phyloP scores from a whole-genome alignment of 1,139 yeast genomes.

The Yamadazyma sp. region DNA sequence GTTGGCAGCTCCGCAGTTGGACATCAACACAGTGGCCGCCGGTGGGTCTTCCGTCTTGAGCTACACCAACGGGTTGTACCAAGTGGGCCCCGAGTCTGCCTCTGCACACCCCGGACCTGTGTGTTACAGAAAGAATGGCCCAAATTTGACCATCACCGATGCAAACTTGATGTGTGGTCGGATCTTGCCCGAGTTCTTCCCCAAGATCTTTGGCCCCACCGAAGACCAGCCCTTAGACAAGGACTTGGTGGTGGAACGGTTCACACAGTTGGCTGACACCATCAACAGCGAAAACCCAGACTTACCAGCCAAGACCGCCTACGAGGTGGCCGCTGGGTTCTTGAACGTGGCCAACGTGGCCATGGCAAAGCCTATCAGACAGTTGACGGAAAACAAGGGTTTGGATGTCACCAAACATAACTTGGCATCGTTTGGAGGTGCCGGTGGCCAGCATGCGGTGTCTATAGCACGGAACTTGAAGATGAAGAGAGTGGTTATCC shows the following conservation, averaged over 20 bases:
- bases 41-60: conserved; percentile 57
- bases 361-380: conserved; percentile 24
- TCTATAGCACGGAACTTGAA: conserved; percentile 20
- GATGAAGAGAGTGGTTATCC: conserved; percentile 21
- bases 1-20: conserved; percentile 57
- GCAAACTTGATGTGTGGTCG: conserved; percentile 54
- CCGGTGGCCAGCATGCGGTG: conserved; percentile 25
- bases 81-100: conserved; percentile 58
- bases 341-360: conserved; percentile 21
- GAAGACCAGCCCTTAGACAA: conserved; percentile 49
- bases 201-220: conserved; percentile 53
- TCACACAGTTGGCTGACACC: conserved; percentile 36
- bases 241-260: conserved; percentile 37
- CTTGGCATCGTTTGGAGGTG: conserved; percentile 24
- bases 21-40: conserved; percentile 60
- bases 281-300: conserved; percentile 43
- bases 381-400: conserved; percentile 22
- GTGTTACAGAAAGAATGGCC: conserved; percentile 57
- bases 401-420: conserved; percentile 21
- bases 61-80: conserved; percentile 51
- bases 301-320: conserved; percentile 21
- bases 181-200: conserved; percentile 50
- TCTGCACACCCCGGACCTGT: conserved; percentile 62
- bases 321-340: conserved; percentile 23
- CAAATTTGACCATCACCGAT: conserved; percentile 52